Evolutionary conservation across 331 rosid genomes (phyloP), one percentile per base, ranked within the genome.

Genomic region (Malus hybrid): DNA sequence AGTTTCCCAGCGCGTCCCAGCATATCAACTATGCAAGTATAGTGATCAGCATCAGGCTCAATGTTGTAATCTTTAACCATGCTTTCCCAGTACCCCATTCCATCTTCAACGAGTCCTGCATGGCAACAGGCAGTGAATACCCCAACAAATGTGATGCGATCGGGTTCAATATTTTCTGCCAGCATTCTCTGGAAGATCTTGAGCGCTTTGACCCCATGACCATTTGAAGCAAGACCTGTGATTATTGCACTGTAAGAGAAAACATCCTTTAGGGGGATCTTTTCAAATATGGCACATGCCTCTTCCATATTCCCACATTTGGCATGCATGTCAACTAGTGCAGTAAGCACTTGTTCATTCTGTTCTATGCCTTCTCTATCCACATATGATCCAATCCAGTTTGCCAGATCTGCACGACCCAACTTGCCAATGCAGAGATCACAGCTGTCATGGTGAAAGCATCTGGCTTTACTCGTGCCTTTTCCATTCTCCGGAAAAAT

Each of bases 291-390:
- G n/a, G 11, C 1, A 13, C 66, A 72, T 8, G 82, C 82, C 68
- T 64, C 66, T 72, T 64, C 62, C 66, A 65, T 10, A 50, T 72
- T 72, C 42, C 82, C 82, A 36, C 82, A 78, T 52, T 78, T 78
- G 66, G 82, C 82, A 72, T 78, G 82, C 82, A 71, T 78, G 30
- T 78, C 77, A 34, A 78, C 77, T 9, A 78, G 73, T 12, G 77
- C 82, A 72, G 82, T 78, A 6, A 64, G 77, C 30, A 78, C 68
- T 28, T 64, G 68, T 20, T 64, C 73, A 39, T 72, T 78, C 68
- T 36, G 73, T 60, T 72, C 55, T 34, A 78, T 71, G n/a, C 73
- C 61, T 52, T 26, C 50, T 65, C 42, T 13, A n/a, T 71, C 82
- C 50, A 65, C 61, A 65, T 55, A 78, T 9, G 72, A 29, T 1